Conservation (phyloP, 78 protist species). For the Cavenderia fasciculata region DNA sequence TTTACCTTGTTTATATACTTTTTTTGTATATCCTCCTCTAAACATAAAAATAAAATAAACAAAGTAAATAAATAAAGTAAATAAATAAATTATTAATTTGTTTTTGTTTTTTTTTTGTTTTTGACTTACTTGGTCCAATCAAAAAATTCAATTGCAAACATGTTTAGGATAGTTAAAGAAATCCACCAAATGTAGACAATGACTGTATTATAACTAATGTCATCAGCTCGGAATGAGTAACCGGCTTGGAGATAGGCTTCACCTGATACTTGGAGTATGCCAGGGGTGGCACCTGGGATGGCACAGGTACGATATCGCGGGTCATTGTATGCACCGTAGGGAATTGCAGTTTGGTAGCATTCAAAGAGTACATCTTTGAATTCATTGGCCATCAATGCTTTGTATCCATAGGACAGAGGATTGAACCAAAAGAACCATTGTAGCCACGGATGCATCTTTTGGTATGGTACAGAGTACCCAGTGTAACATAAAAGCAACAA, state of each 20-base stretch:
- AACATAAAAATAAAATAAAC: neutral
- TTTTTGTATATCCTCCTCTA: neutral
- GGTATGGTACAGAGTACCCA: constrained; percentile 55
- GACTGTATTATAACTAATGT: too few species aligned
- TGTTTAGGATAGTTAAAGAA: neutral
- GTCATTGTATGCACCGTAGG: constrained; percentile 12
- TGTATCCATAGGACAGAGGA: constrained; percentile 56
- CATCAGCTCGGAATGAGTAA: constrained; percentile 1
- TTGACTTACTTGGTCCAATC: constrained; percentile 15
- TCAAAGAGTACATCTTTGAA: constrained; percentile 7
- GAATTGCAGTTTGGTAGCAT: constrained; percentile 28
- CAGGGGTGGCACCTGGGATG: constrained; percentile 1
- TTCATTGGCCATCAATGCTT: constrained; percentile 54
- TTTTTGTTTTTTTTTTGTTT: neutral
- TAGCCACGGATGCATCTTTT: neutral
- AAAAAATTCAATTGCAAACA: constrained; percentile 24
- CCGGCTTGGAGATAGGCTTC: constrained; percentile 6
- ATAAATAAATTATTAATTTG: too few species aligned
- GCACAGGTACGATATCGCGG: constrained; percentile 7
- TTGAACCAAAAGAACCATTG: constrained; percentile 45
- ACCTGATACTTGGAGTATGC: constrained; percentile 35
- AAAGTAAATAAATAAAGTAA: too few species aligned
- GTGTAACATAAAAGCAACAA: constrained; percentile 42
- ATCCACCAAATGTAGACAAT: constrained; percentile 29
- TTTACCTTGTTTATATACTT: constrained; percentile 56